Conservation (phyloP, 192 early-diverging fungal species). For the Coemansia sp. region DNA sequence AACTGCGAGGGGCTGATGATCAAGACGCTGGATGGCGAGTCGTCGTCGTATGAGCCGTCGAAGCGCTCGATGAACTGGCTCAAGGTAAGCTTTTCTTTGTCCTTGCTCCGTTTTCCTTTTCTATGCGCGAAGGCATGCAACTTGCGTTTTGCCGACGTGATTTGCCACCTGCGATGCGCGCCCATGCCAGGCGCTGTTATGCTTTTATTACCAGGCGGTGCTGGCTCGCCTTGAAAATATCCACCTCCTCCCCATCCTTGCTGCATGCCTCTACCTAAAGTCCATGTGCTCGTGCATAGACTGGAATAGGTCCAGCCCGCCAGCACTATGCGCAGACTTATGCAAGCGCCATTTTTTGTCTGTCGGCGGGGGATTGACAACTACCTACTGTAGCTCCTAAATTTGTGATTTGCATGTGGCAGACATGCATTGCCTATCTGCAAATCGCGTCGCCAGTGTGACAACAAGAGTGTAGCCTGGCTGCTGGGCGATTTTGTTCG, state of each 20-base stretch:
- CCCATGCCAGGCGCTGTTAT: neutral
- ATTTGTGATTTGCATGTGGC: conserved; percentile 1
- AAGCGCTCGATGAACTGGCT: conserved; percentile 98
- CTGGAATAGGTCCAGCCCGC: neutral
- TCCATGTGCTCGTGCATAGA: conserved; percentile 31
- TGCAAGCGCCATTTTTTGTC: neutral
- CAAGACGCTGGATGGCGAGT: conserved; percentile 84
- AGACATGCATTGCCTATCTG: conserved; percentile 5
- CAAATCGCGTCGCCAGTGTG: neutral
- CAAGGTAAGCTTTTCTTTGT: conserved; percentile 65
- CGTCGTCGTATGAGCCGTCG: conserved; percentile 92
- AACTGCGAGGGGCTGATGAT: conserved; percentile 99
- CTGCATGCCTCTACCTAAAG: neutral
- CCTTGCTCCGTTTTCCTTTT: neutral
- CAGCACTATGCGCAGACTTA: neutral
- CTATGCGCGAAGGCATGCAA: neutral
- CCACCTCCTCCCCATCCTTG: neutral
- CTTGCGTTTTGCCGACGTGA: conserved; percentile 1
- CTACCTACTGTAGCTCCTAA: neutral
- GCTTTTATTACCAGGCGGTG: neutral
- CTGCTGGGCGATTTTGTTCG: neutral
- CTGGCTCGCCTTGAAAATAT: neutral
- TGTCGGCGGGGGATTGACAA: neutral
- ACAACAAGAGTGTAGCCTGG: neutral
- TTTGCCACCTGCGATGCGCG: conserved; percentile 7